These are phyloP conservation scores for Terfezia claveryi DNA, from an alignment of 495 filamentous ascomycete species.

Conservation along the genomic window DNA sequence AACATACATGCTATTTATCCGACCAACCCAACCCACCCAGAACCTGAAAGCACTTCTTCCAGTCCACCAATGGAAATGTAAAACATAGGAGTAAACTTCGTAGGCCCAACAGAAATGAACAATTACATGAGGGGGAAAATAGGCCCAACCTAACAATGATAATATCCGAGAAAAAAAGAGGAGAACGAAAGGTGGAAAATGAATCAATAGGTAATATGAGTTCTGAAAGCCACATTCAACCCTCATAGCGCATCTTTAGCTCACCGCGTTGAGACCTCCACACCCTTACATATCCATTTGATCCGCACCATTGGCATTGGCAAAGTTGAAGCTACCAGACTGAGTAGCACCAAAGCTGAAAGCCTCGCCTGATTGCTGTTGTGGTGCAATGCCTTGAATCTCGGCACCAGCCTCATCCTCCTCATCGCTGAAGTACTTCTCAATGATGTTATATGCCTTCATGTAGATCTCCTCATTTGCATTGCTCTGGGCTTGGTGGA, in stretches of 20 bases:
- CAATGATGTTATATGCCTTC: conserved; percentile 99
- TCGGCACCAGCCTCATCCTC: conserved; percentile 46
- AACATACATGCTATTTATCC: background rate
- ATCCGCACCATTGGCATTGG: conserved; percentile 55
- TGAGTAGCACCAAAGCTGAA: conserved; percentile 69
- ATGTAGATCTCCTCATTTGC: conserved; percentile 99
- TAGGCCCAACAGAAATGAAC: background rate
- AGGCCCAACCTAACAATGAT: background rate
- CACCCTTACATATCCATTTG: conserved; percentile 91
- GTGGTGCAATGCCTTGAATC: conserved; percentile 38
- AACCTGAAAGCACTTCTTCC: too few relatives aligned
- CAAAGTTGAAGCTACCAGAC: conserved; percentile 72
- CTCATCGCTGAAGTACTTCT: conserved; percentile 99
- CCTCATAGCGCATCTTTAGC: too few relatives aligned
- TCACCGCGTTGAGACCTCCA: background rate
- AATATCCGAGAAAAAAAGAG: background rate
- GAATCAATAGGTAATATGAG: too few relatives aligned
- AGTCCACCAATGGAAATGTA: too few relatives aligned
- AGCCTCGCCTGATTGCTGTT: conserved; percentile 38
- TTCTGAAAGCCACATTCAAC: too few relatives aligned
- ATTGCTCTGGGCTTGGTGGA: conserved; percentile 98
- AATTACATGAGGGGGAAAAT: background rate
- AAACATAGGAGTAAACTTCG: background rate
- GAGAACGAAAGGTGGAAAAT: too few relatives aligned
- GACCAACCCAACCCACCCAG: background rate